Evolutionary conservation across 2,329 filamentous ascomycete species (phyloP).

Genomic region (Sodiomyces alkalinus): DNA sequence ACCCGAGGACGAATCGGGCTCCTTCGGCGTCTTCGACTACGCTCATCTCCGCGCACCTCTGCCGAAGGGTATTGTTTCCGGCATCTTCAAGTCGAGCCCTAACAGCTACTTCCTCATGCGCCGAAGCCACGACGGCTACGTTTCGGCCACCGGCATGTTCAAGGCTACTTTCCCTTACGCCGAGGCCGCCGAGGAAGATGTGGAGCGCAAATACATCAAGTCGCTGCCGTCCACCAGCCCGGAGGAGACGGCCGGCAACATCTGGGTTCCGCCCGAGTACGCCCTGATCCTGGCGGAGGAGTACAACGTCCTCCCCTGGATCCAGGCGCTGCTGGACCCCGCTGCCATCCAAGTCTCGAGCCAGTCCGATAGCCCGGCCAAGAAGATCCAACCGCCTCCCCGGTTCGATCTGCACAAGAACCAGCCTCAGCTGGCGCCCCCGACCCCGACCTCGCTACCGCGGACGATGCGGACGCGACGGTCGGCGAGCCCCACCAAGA

Average conservation of each 20-base stretch:
- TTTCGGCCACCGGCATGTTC: slow-evolving; percentile 85
- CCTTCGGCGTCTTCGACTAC: slow-evolving; percentile 82
- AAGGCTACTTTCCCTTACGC: slow-evolving; percentile 78
- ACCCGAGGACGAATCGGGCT: slow-evolving; percentile 57
- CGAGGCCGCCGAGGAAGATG: slow-evolving; percentile 54
- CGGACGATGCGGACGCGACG: slow-evolving; percentile 35
- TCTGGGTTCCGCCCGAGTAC: slow-evolving; percentile 80
- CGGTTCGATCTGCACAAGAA: slow-evolving; percentile 47
- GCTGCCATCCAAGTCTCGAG: slow-evolving; percentile 49
- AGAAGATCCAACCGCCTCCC: slow-evolving; percentile 68
- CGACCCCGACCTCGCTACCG: slow-evolving; percentile 28
- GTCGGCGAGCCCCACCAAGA: slow-evolving; percentile 42
- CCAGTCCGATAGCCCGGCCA: slow-evolving; percentile 52
- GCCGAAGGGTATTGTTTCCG: slow-evolving; percentile 79
- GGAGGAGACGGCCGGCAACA: slow-evolving; percentile 90
- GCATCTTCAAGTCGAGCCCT: slow-evolving; percentile 80
- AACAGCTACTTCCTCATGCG: slow-evolving; percentile 96
- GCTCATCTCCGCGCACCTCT: slow-evolving; percentile 86
- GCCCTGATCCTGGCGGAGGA: slow-evolving; percentile 74
- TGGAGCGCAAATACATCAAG: slow-evolving; percentile 75
- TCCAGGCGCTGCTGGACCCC: slow-evolving; percentile 83
- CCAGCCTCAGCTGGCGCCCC: slow-evolving; percentile 27
- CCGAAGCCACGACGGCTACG: slow-evolving; percentile 69
- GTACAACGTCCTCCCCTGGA: slow-evolving; percentile 76
- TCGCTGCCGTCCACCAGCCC: slow-evolving; percentile 62